These are phyloP conservation scores for Agapanthus africanus DNA, from an alignment of 106 monocot genomes.

Conservation along the genomic window DNA sequence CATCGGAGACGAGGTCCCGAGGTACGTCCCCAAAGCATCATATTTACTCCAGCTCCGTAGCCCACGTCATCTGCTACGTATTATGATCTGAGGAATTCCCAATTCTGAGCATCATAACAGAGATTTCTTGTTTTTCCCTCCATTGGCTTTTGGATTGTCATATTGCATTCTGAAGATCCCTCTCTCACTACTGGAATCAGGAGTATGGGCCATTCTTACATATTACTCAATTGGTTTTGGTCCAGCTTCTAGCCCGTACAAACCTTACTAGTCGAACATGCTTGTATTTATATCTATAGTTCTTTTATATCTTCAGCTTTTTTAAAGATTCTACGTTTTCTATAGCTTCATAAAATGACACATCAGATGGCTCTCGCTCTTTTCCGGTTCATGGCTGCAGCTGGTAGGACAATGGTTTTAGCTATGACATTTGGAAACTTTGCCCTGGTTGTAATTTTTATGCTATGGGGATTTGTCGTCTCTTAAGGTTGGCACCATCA, in stretches of 20 bases:
- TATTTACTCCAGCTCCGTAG: no score
- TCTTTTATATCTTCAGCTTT: not conserved
- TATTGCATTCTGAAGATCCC: constrained; percentile 45
- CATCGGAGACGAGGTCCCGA: no score
- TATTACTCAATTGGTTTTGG: constrained; percentile 68
- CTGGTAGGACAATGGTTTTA: constrained; percentile 55
- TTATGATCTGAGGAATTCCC: no score
- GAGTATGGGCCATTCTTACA: constrained; percentile 47
- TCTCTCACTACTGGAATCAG: constrained; percentile 43
- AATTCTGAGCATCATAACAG: no score
- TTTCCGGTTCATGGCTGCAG: constrained; percentile 60
- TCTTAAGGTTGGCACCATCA: constrained; percentile 63
- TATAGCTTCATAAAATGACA: not conserved
- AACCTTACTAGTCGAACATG: not conserved
- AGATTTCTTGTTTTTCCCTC: constrained; percentile 61
- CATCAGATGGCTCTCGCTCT: constrained; percentile 54
- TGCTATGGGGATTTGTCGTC: constrained; percentile 77
- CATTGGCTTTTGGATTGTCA: constrained; percentile 60
- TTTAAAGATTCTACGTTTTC: not conserved
- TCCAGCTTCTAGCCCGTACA: constrained; percentile 45
- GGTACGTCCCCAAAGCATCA: no score
- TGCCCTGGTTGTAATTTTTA: constrained; percentile 43
- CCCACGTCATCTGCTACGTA: no score
- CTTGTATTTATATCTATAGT: not conserved
- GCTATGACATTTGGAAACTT: constrained; percentile 57